Conservation (phyloP, 345 rosid genomes). For the Gossypium bickii region DNA sequence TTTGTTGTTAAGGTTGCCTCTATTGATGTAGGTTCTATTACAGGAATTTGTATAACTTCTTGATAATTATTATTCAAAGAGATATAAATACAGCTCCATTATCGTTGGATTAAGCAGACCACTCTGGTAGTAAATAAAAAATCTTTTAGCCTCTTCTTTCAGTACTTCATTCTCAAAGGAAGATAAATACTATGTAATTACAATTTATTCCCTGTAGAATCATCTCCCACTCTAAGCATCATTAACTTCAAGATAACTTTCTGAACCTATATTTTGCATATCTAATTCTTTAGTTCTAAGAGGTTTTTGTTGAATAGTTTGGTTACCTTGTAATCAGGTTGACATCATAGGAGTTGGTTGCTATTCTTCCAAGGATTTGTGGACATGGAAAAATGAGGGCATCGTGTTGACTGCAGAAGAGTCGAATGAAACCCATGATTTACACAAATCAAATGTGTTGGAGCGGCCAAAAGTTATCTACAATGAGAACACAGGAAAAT, state of each 20-base stretch:
- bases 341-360: constrained; percentile 93
- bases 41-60: neutral
- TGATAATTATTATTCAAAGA: neutral
- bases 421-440: constrained; percentile 66
- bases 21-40: neutral
- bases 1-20: neutral
- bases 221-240: neutral
- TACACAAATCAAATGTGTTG: constrained; percentile 78
- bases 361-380: constrained; percentile 89
- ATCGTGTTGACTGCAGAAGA: constrained; percentile 71
- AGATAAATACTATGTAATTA: constrained; percentile 4
- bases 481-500: constrained; percentile 63
- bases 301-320: neutral
- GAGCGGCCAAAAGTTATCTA: constrained; percentile 92
- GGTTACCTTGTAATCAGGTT: constrained; percentile 50
- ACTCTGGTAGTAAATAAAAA: neutral
- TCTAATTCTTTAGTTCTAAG: neutral
- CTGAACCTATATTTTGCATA: constrained; percentile 7
- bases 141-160: neutral
- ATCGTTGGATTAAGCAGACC: neutral
- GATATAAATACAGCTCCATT: neutral
- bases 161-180: neutral
- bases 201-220: neutral
- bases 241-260: neutral
- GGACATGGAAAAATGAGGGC: constrained; percentile 93